Percentiles rank a stretch among this genome's conserved stretches.
Evolutionary conservation across 495 filamentous ascomycete genomes (phyloP).

Genomic region (Clohesyomyces aquaticus): DNA sequence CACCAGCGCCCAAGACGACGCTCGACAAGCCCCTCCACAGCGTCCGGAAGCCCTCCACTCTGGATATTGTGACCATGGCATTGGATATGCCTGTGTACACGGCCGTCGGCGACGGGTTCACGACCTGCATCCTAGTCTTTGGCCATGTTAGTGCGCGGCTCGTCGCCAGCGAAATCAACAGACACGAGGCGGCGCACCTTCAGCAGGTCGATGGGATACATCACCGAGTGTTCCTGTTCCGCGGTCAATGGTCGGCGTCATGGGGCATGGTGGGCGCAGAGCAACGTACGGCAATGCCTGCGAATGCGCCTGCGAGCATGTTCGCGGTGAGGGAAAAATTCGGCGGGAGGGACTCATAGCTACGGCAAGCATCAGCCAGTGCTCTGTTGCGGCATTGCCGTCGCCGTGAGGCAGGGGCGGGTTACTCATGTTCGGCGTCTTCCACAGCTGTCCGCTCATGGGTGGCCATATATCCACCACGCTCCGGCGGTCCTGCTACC

Average conservation of each 20-base stretch:
- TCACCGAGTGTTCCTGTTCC: slow-evolving; percentile 77
- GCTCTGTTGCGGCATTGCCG: slow-evolving; percentile 1
- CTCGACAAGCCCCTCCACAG: slow-evolving; percentile 97
- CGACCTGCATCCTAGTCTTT: slow-evolving; percentile 96
- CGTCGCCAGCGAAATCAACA: neutral
- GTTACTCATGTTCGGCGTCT: slow-evolving; percentile 49
- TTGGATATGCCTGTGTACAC: slow-evolving; percentile 91
- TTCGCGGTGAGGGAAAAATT: slow-evolving; percentile 72
- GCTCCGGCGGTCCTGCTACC: slow-evolving; percentile 23
- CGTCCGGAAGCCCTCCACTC: slow-evolving; percentile 83
- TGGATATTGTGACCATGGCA: slow-evolving; percentile 86
- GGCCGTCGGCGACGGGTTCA: slow-evolving; percentile 82
- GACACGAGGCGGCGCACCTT: slow-evolving; percentile 67
- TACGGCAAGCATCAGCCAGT: slow-evolving; percentile 33
- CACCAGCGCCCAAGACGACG: slow-evolving; percentile 93
- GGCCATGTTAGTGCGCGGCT: slow-evolving; percentile 36
- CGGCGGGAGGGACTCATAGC: slow-evolving; percentile 72
- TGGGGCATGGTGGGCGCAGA: slow-evolving; percentile 12
- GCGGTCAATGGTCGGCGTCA: slow-evolving; percentile 41
- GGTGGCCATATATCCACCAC: slow-evolving; percentile 45
- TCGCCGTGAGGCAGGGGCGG: neutral
- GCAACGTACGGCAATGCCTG: slow-evolving; percentile 89
- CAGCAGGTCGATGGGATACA: slow-evolving; percentile 98
- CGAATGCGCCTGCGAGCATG: slow-evolving; percentile 94
- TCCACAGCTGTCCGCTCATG: slow-evolving; percentile 44